Evolutionary conservation across 495 filamentous ascomycete genomes (phyloP).

Genomic region (Aspergillus panamensis): DNA sequence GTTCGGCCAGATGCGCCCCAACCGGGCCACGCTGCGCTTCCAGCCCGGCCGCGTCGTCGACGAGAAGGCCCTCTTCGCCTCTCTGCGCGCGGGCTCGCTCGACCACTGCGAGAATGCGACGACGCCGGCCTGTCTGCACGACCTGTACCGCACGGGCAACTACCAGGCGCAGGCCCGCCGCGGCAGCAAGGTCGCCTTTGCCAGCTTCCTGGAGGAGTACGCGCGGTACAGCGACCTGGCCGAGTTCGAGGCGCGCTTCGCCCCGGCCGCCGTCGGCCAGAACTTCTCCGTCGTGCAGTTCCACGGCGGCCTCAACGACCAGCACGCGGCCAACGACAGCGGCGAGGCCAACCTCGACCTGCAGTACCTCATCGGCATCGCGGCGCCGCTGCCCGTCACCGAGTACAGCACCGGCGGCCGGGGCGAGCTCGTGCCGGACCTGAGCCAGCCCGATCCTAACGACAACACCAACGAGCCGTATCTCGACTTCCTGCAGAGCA

Average conservation of each 20-base stretch:
- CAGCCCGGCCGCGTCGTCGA: constrained; percentile 27
- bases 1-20: constrained; percentile 47
- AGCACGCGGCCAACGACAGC: constrained; percentile 43
- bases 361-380: constrained; percentile 62
- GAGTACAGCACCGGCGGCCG: constrained; percentile 67
- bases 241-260: constrained; percentile 50
- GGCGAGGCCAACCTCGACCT: constrained; percentile 76
- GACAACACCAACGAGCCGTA: constrained; percentile 73
- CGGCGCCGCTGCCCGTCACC: constrained; percentile 55
- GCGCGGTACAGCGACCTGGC: constrained; percentile 58
- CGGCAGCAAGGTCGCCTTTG: constrained; percentile 56
- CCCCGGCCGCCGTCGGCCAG: constrained; percentile 50
- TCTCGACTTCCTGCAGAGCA: constrained; percentile 63
- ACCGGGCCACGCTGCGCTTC: constrained; percentile 32
- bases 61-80: constrained; percentile 21
- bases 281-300: constrained; percentile 63
- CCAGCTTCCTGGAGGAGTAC: constrained; percentile 65
- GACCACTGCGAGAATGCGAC: constrained; percentile 44
- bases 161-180: constrained; percentile 39
- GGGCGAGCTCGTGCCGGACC: constrained; percentile 59
- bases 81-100: constrained; percentile 18
- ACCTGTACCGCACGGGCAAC: constrained; percentile 57
- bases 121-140: constrained; percentile 57
- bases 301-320: constrained; percentile 55
- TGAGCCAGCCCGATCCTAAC: constrained; percentile 49